A percentile compares a stretch with the other conserved stretches of the same genome.
These are phyloP conservation scores for Perkinsus marinus DNA, from an alignment of 169 alveolate genomes.

Conservation along the genomic window DNA sequence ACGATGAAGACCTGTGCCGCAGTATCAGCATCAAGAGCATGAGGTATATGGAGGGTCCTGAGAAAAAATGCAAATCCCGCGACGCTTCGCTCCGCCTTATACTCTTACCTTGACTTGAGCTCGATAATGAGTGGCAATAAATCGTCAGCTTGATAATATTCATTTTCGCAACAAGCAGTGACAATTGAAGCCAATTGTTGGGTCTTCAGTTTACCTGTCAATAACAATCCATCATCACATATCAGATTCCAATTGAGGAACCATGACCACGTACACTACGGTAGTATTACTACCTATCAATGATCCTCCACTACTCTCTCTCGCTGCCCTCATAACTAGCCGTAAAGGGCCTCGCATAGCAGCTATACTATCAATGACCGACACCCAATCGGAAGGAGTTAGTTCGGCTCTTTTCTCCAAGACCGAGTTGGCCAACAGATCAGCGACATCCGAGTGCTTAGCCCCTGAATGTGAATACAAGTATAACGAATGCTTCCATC, in stretches of 20 bases:
- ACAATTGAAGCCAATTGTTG: not conserved
- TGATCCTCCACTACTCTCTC: not conserved
- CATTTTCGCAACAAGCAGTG: not conserved
- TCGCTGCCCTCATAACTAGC: not conserved
- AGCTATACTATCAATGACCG: not conserved
- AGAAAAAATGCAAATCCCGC: not conserved
- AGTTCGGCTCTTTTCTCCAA: not conserved
- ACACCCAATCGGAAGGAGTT: not conserved
- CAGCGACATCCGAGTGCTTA: not conserved
- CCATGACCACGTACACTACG: too few relatives aligned
- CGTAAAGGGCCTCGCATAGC: not conserved
- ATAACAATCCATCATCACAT: not conserved
- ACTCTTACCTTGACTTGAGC: not conserved
- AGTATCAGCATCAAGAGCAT: not conserved
- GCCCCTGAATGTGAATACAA: not conserved
- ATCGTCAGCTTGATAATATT: not conserved
- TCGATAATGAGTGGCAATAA: not conserved
- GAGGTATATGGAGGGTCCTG: not conserved
- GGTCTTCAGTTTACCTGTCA: not conserved
- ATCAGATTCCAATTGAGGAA: too few relatives aligned
- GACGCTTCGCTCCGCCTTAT: not conserved
- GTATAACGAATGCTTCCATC: too few relatives aligned
- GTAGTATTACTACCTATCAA: not conserved
- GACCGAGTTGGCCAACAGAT: not conserved
- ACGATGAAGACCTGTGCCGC: not conserved